phyloP scores from a whole-genome alignment of 768 basidiomycete genomes.

The Cystofilobasidium ferigula region DNA sequence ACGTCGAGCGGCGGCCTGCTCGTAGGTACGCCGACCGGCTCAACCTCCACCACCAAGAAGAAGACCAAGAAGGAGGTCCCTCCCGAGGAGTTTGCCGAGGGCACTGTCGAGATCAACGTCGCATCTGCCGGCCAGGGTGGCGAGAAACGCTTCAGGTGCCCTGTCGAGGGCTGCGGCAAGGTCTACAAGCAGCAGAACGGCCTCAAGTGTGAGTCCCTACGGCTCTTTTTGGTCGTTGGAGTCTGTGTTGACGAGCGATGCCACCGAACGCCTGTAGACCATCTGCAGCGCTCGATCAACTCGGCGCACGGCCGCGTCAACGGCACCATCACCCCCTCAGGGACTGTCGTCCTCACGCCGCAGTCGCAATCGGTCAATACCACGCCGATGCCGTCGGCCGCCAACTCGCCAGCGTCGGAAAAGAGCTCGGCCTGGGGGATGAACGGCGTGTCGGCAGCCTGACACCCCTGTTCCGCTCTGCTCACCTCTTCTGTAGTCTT shows the following conservation, averaged over 20 bases:
- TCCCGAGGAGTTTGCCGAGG: slow-evolving; percentile 6
- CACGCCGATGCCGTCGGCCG: not conserved
- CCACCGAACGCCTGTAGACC: slow-evolving; percentile 1
- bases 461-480: not conserved
- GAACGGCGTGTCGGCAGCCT: not conserved
- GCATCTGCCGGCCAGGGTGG: slow-evolving; percentile 27
- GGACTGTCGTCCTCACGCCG: slow-evolving; percentile 11
- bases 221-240: too few species aligned
- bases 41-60: slow-evolving; percentile 3
- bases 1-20: not conserved
- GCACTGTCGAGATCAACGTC: slow-evolving; percentile 10
- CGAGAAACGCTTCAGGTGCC: slow-evolving; percentile 64
- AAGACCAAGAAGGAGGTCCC: slow-evolving; percentile 15
- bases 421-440: not conserved
- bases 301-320: slow-evolving; percentile 23
- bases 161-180: slow-evolving; percentile 36
- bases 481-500: not conserved
- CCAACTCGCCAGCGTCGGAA: not conserved
- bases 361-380: not conserved
- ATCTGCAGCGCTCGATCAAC: slow-evolving; percentile 26
- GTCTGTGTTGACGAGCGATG: too few species aligned
- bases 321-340: slow-evolving; percentile 12
- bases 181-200: slow-evolving; percentile 38
- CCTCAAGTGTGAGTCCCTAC: slow-evolving; percentile 30
- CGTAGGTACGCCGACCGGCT: not conserved